These are phyloP conservation scores for Harringtonia lauricola DNA, from an alignment of 2,329 filamentous ascomycete species.

Conservation along the genomic window DNA sequence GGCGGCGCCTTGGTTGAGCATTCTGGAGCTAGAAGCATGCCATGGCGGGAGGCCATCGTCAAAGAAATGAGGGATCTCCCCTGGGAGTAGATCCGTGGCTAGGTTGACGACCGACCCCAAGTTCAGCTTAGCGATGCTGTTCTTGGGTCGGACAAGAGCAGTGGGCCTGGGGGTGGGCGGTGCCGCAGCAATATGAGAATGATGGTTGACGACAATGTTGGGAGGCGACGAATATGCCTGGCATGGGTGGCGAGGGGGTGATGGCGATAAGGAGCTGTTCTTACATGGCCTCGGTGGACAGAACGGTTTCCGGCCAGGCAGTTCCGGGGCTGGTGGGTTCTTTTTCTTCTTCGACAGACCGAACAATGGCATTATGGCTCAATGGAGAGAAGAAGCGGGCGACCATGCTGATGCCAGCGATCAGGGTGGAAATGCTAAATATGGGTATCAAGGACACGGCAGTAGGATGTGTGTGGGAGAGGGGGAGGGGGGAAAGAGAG, in stretches of 20 bases:
- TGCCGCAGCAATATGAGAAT: slow-evolving; percentile 31
- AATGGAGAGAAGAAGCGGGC: too few species aligned
- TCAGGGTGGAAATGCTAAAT: too few species aligned
- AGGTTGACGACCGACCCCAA: slow-evolving; percentile 30
- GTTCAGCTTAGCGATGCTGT: slow-evolving; percentile 21
- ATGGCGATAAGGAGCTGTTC: not conserved
- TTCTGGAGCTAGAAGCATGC: slow-evolving; percentile 30
- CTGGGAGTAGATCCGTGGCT: slow-evolving; percentile 28
- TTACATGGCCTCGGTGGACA: too few species aligned
- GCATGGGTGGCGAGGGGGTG: slow-evolving; percentile 4
- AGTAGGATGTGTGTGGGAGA: too few species aligned
- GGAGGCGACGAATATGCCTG: slow-evolving; percentile 22
- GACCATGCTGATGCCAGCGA: too few species aligned
- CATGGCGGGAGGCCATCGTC: slow-evolving; percentile 32
- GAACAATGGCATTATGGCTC: slow-evolving; percentile 5
- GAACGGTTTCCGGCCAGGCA: too few species aligned
- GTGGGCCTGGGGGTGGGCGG: slow-evolving; percentile 10
- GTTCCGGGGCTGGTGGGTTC: too few species aligned
- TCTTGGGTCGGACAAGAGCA: not conserved
- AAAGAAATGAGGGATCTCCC: slow-evolving; percentile 24
- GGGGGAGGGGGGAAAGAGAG: too few species aligned
- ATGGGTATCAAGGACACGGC: too few species aligned
- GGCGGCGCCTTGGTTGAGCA: slow-evolving; percentile 32
- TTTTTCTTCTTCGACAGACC: slow-evolving; percentile 2
- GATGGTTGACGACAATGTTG: slow-evolving; percentile 37